Evolutionary conservation across 192 early-diverging fungal genomes (phyloP).

Genomic region (Coemansia sp.): DNA sequence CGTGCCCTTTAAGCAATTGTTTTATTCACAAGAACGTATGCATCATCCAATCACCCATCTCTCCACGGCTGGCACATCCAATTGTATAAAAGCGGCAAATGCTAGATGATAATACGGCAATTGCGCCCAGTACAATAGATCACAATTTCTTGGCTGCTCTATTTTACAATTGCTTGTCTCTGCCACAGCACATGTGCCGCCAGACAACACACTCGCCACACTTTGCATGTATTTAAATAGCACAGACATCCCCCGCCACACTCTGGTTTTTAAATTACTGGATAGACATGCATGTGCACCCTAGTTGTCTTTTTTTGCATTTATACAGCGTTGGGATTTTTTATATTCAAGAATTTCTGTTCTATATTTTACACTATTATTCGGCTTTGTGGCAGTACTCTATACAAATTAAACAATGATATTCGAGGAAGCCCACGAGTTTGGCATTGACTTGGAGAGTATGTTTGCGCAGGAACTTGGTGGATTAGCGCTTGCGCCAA

Average conservation of each 20-base stretch:
- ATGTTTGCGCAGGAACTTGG: conserved; percentile 41
- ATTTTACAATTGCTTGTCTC: conserved; percentile 2
- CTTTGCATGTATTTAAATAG: background rate
- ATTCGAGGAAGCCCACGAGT: conserved; percentile 27
- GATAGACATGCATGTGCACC: background rate
- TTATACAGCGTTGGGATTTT: background rate
- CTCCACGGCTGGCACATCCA: background rate
- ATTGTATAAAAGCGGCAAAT: background rate
- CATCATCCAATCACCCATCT: background rate
- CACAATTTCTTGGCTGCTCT: background rate
- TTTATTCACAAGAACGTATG: background rate
- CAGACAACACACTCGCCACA: conserved; percentile 1
- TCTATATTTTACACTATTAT: background rate
- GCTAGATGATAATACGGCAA: background rate
- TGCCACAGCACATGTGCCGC: background rate
- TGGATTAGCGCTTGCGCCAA: conserved; percentile 33
- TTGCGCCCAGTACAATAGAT: background rate
- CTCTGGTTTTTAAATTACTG: background rate
- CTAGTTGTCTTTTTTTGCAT: background rate
- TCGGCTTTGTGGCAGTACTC: background rate
- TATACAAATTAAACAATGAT: conserved; percentile 16
- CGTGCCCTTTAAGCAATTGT: background rate
- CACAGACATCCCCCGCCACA: background rate
- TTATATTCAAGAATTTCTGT: background rate
- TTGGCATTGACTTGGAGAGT: conserved; percentile 25